Conservation (phyloP, 495 filamentous ascomycete species). For the Hypomontagnella submonticulosa region DNA sequence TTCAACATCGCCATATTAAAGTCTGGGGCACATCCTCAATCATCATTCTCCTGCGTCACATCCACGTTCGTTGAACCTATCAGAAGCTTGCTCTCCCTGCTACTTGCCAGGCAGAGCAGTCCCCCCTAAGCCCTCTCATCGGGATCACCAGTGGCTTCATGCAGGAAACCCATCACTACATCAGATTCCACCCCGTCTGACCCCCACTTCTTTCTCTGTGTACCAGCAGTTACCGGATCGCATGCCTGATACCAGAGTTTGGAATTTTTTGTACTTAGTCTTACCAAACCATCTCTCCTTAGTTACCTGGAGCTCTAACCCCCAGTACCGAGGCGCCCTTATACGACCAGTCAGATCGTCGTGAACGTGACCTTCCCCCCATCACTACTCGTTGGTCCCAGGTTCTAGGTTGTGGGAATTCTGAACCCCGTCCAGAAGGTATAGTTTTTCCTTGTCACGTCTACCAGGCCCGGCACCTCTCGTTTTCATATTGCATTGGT, state of each 20-base stretch:
- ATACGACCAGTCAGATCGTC: slow-evolving; percentile 39
- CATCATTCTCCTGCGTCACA: slow-evolving; percentile 36
- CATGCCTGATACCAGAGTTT: slow-evolving; percentile 13
- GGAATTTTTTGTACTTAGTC: slow-evolving; percentile 15
- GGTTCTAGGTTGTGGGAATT: slow-evolving; percentile 18
- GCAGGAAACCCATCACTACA: slow-evolving; percentile 29
- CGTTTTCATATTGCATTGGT: slow-evolving; percentile 11
- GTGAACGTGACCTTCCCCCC: slow-evolving; percentile 35
- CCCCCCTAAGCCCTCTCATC: slow-evolving; percentile 26
- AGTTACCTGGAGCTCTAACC: slow-evolving; percentile 23
- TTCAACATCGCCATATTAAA: slow-evolving; percentile 40
- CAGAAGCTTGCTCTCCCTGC: slow-evolving; percentile 15
- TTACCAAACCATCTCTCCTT: slow-evolving; percentile 26
- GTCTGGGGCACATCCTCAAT: slow-evolving; percentile 42
- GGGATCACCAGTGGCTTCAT: slow-evolving; percentile 40
- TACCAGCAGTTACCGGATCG: slow-evolving; percentile 22
- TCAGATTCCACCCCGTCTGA: slow-evolving; percentile 34
- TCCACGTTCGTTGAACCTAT: slow-evolving; percentile 27
- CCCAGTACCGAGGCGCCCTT: slow-evolving; percentile 31
- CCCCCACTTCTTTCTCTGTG: slow-evolving; percentile 32
- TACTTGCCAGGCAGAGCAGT: slow-evolving; percentile 22
- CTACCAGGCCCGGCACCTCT: slow-evolving; percentile 20
- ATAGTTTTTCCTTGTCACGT: slow-evolving; percentile 22
- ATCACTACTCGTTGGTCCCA: slow-evolving; percentile 21
- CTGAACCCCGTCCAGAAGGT: slow-evolving; percentile 16